Percentiles rank a stretch among this genome's conserved stretches.
Conservation (phyloP, 2,329 filamentous ascomycete genomes). For the Stachybotrys echinatus region DNA sequence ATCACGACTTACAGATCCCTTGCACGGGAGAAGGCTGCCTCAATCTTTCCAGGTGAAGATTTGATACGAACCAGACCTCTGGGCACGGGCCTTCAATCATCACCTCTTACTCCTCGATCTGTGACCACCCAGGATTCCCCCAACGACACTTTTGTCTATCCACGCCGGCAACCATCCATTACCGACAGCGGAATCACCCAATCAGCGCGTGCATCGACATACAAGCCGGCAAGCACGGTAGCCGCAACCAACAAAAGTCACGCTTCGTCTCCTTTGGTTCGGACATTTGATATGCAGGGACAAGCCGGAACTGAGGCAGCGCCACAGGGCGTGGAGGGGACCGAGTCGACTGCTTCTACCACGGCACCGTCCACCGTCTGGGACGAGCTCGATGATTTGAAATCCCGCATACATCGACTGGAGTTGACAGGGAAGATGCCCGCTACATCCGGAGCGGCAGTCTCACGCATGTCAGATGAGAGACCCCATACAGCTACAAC, state of each 20-base stretch:
- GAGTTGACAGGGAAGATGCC: slow-evolving; percentile 87
- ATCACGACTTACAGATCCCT: slow-evolving; percentile 38
- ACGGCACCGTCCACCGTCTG: slow-evolving; percentile 90
- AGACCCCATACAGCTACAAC: slow-evolving; percentile 88
- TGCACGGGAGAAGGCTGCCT: slow-evolving; percentile 36
- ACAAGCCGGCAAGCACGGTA: slow-evolving; percentile 26
- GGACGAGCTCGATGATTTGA: slow-evolving; percentile 95
- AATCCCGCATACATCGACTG: slow-evolving; percentile 84
- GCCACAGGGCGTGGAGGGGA: slow-evolving; percentile 53
- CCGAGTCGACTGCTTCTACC: slow-evolving; percentile 83
- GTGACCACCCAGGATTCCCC: slow-evolving; percentile 39
- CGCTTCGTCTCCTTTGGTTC: slow-evolving; percentile 56
- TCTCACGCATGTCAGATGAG: slow-evolving; percentile 69
- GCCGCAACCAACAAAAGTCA: slow-evolving; percentile 31
- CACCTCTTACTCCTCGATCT: slow-evolving; percentile 45
- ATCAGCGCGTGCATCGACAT: slow-evolving; percentile 34
- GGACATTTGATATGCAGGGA: slow-evolving; percentile 26
- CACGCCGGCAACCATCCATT: slow-evolving; percentile 37
- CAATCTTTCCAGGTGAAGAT: slow-evolving; percentile 30
- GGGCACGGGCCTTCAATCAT: slow-evolving; percentile 30
- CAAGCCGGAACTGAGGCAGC: slow-evolving; percentile 18
- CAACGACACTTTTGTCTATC: slow-evolving; percentile 20
- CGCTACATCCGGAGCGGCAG: slow-evolving; percentile 73
- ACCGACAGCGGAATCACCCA: slow-evolving; percentile 34
- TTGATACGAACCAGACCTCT: slow-evolving; percentile 24